A percentile compares a stretch with the other conserved stretches of the same genome.
phyloP scores from a whole-genome alignment of 2,329 filamentous ascomycete species.

The Drechslerella stenobrocha region DNA sequence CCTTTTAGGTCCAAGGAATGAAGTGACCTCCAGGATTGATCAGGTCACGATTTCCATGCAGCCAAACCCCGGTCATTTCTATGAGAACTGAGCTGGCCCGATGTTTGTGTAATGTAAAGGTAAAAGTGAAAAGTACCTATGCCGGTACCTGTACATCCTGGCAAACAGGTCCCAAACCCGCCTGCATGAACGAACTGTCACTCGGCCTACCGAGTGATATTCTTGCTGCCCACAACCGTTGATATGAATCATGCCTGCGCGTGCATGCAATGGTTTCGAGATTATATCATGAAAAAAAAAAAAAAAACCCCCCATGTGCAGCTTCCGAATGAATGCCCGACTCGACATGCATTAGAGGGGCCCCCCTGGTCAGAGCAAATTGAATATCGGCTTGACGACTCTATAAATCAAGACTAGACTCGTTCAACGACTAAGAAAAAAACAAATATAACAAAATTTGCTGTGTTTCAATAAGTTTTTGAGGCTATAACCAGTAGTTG shows the following conservation, averaged over 20 bases:
- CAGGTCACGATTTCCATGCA: slow-evolving; percentile 6
- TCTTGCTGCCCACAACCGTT: not conserved
- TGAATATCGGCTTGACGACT: slow-evolving; percentile 10
- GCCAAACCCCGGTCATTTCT: not conserved
- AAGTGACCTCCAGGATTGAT: not conserved
- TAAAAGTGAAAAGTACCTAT: not conserved
- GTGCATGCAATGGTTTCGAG: slow-evolving; percentile 8
- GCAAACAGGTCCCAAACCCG: not conserved
- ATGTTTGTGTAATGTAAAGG: slow-evolving; percentile 2
- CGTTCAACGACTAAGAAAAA: too few species aligned
- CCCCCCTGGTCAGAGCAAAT: slow-evolving; percentile 32
- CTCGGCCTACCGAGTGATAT: not conserved
- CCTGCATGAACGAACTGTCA: not conserved
- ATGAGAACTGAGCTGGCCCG: not conserved
- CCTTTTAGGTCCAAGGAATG: too few species aligned
- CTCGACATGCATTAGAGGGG: slow-evolving; percentile 34
- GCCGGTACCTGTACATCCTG: slow-evolving; percentile 1
- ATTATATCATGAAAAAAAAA: slow-evolving; percentile 11
- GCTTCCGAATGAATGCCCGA: slow-evolving; percentile 48
- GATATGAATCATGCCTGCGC: slow-evolving; percentile 3
- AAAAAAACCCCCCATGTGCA: slow-evolving; percentile 27
- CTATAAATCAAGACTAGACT: slow-evolving; percentile 21
- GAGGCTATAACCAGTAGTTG: too few species aligned
- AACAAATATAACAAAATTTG: too few species aligned
- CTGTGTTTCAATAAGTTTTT: too few species aligned